Evolutionary conservation across 73 alveolate genomes (phyloP), one percentile per base, ranked within the genome.

Genomic region (Paramecium biaurelia): DNA sequence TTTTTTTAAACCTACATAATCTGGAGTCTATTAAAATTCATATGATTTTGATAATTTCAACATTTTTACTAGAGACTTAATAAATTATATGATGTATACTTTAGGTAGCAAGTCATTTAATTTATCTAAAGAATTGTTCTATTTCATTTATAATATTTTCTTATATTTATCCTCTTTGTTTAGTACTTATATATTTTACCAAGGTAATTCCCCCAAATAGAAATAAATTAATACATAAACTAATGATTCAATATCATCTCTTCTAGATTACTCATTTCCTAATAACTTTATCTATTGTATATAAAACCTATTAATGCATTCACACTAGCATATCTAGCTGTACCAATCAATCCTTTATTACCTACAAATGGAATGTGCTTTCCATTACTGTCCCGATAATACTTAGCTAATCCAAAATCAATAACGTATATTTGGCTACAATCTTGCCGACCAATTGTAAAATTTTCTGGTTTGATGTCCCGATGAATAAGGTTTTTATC

Each of bases 261-360:
- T 95, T 84, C 99, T 57, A 20, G 98, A 89, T 85, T 96, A 94
- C 32, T 92, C 97, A 57, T 95, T 57, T 15, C 90, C 90, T 79
- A 43, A 20, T 43, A 58, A 5, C 42, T 30, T 14, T 10, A 24
- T 43, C 23, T 20, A 59, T 37, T 28, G 8, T 42, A 47, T 41
- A 5, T 21, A 21, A 86, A 20, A 70, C 96, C 95, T 57, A 79
- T 34, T 70, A 92, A 95, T 10, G 96, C 92, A 79, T 92, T 93
- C 18, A 84, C 70, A 26, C 96, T 92, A 24, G 96, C 96, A 93
- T 96, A 89, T 84, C 97, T 92, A 2, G 99, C 99, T 9, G 99
- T 98, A 1, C 99, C 99, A 10, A 98, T 97, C 84, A 98, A 92
- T 79, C 97, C 98, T 93, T 98, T 98, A 3, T 98, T 98, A 70